Percentiles rank a stretch among this genome's conserved stretches.
These are phyloP conservation scores for Hagleromyces aurorensis DNA, from an alignment of 805 yeast species.

Conservation along the genomic window DNA sequence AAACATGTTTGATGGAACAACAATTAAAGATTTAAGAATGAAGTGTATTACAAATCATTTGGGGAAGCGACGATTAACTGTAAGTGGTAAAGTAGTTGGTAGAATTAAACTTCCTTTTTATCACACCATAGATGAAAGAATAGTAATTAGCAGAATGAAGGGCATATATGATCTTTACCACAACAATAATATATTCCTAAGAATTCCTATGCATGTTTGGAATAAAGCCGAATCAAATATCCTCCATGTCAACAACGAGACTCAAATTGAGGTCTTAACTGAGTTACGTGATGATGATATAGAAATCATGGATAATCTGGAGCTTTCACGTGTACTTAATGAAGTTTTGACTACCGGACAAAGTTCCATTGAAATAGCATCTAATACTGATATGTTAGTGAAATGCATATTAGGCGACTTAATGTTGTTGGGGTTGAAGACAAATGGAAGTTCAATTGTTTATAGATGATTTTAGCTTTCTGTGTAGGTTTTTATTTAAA, in stretches of 20 bases:
- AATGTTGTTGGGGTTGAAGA: conserved; percentile 20
- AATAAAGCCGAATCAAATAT: conserved; percentile 34
- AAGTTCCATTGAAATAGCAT: conserved; percentile 23
- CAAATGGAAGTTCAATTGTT: conserved; percentile 24
- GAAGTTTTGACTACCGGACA: conserved; percentile 36
- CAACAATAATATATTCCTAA: conserved; percentile 35
- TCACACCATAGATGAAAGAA: conserved; percentile 15
- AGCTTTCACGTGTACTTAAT: conserved; percentile 37
- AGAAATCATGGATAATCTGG: conserved; percentile 34
- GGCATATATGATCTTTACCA: conserved; percentile 38
- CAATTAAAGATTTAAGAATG: conserved; percentile 32
- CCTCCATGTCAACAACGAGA: conserved; percentile 15
- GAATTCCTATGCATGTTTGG: conserved; percentile 41
- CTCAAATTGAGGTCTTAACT: conserved; percentile 32
- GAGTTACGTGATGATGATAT: conserved; percentile 37
- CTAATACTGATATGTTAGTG: conserved; percentile 20
- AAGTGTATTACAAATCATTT: conserved; percentile 26
- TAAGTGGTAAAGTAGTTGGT: conserved; percentile 35
- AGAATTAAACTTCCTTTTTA: conserved; percentile 29
- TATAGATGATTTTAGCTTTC: no score
- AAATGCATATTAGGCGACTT: conserved; percentile 23
- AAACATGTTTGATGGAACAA: conserved; percentile 30
- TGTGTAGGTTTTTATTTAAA: no score
- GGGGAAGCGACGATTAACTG: conserved; percentile 29
- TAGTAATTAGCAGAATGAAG: conserved; percentile 33